phyloP scores from a whole-genome alignment of 1,284 basidiomycete genomes.

The Pyrrhoderma lamaoense region DNA sequence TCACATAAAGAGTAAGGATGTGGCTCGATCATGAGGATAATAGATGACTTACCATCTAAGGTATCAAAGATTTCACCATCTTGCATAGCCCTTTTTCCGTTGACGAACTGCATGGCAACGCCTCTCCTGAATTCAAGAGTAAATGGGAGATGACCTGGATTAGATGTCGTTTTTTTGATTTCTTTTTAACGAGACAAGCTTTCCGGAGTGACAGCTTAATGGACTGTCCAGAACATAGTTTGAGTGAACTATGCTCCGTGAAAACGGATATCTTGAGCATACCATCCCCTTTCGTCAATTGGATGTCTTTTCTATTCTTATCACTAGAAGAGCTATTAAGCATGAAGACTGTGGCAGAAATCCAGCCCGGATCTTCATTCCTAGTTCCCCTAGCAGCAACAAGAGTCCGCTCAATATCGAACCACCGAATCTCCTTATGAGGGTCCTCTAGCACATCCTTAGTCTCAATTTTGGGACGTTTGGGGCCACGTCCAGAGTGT shows the following conservation, averaged over 20 bases:
- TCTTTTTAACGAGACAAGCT: background rate
- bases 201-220: conserved; percentile 9
- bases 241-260: conserved; percentile 1
- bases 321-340: background rate
- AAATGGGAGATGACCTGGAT: conserved; percentile 9
- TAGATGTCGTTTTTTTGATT: conserved; percentile 5
- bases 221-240: conserved; percentile 1
- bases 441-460: conserved; percentile 3
- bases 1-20: background rate
- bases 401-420: conserved; percentile 12
- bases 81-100: background rate
- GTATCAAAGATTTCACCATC: conserved; percentile 9
- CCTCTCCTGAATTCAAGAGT: conserved; percentile 9
- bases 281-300: background rate
- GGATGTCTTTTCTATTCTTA: background rate
- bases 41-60: conserved; percentile 6
- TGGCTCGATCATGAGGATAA: background rate
- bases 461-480: background rate
- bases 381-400: background rate
- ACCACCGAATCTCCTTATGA: conserved; percentile 9
- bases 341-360: conserved; percentile 5
- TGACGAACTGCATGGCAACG: conserved; percentile 2
- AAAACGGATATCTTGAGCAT: conserved; percentile 7
- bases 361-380: conserved; percentile 7
- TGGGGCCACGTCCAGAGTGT: background rate